phyloP scores from a whole-genome alignment of 495 filamentous ascomycete genomes.

The Neurospora africana region DNA sequence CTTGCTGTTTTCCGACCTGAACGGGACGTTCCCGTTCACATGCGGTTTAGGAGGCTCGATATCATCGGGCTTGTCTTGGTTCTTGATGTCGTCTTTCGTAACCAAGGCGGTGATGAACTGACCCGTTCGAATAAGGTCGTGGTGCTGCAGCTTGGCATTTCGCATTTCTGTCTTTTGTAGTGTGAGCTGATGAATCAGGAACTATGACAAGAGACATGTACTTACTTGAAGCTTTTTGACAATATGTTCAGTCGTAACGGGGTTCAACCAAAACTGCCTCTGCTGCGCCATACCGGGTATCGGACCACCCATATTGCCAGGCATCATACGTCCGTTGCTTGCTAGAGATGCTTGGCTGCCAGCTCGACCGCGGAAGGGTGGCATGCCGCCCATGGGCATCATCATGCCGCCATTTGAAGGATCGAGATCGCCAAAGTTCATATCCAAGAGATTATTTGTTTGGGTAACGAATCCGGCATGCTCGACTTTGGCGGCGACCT shows the following conservation, averaged over 20 bases:
- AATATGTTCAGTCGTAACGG: slow-evolving; percentile 87
- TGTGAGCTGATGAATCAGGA: not conserved
- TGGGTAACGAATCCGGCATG: slow-evolving; percentile 69
- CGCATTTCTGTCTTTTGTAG: slow-evolving; percentile 68
- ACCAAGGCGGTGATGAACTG: slow-evolving; percentile 70
- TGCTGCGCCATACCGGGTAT: slow-evolving; percentile 31
- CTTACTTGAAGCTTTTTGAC: slow-evolving; percentile 88
- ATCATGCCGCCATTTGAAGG: slow-evolving; percentile 62
- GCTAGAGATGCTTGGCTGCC: slow-evolving; percentile 60
- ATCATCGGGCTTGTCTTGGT: slow-evolving; percentile 39
- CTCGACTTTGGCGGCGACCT: slow-evolving; percentile 91
- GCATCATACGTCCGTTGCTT: slow-evolving; percentile 45
- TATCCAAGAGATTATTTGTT: slow-evolving; percentile 64
- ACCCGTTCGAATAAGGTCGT: slow-evolving; percentile 70
- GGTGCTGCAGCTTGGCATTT: slow-evolving; percentile 72
- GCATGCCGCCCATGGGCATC: slow-evolving; percentile 36
- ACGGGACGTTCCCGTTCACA: slow-evolving; percentile 33
- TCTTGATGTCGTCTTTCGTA: slow-evolving; percentile 60
- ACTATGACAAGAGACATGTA: slow-evolving; percentile 4
- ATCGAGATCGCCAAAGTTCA: slow-evolving; percentile 83
- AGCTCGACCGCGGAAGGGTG: slow-evolving; percentile 52
- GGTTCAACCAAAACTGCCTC: slow-evolving; percentile 63
- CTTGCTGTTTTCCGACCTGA: slow-evolving; percentile 46
- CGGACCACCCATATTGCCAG: slow-evolving; percentile 51
- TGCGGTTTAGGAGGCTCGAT: slow-evolving; percentile 31